Evolutionary conservation across 2,329 filamentous ascomycete species (phyloP).

Genomic region (Cladophialophora yegresii): DNA sequence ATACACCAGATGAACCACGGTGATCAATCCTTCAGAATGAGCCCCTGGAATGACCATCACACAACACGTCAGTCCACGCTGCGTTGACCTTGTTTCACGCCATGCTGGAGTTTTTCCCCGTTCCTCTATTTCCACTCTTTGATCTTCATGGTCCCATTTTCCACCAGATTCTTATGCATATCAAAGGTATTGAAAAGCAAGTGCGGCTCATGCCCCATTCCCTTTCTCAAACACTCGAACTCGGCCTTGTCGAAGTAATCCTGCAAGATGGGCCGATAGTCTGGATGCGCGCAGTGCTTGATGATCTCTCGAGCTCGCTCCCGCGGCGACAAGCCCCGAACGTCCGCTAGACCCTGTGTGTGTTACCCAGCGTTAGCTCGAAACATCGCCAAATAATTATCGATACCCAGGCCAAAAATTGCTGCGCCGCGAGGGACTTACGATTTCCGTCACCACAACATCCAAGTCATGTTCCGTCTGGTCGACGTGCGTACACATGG

Average conservation of each 20-base stretch:
- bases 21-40: neutral
- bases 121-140: constrained; percentile 57
- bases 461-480: constrained; percentile 93
- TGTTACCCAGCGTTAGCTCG: constrained; percentile 1
- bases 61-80: neutral
- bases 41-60: neutral
- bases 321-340: constrained; percentile 74
- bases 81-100: neutral
- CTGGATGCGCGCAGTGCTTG: constrained; percentile 80
- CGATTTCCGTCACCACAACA: constrained; percentile 75
- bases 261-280: constrained; percentile 77
- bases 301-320: constrained; percentile 85
- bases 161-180: constrained; percentile 79
- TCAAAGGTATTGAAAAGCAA: constrained; percentile 83
- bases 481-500: constrained; percentile 88
- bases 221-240: constrained; percentile 77
- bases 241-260: constrained; percentile 86
- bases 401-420: neutral
- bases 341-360: constrained; percentile 72
- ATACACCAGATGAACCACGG: neutral
- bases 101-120: constrained; percentile 11
- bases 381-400: neutral
- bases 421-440: constrained; percentile 18
- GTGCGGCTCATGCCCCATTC: constrained; percentile 88
- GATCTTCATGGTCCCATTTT: constrained; percentile 89